Percentiles rank a stretch among this genome's conserved stretches.
These are phyloP conservation scores for Helicocarpus griseus DNA, from an alignment of 2,329 filamentous ascomycete genomes.

Conservation along the genomic window DNA sequence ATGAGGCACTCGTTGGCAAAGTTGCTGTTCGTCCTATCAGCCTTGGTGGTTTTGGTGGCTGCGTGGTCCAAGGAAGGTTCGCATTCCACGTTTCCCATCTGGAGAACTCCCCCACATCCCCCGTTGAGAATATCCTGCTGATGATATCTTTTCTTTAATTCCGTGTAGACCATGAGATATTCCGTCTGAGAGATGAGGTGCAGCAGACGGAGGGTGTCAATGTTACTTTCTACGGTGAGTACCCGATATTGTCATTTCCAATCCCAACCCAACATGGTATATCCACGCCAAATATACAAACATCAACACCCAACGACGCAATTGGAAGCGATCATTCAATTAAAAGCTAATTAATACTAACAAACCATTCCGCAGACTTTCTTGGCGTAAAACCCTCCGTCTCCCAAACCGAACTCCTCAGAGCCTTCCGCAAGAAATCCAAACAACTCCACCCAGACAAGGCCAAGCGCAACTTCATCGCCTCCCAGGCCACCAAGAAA, in stretches of 20 bases:
- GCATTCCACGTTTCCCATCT: constrained; percentile 14
- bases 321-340: background rate
- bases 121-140: background rate
- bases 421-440: constrained; percentile 85
- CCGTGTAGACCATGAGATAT: constrained; percentile 83
- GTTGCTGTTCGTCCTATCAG: constrained; percentile 55
- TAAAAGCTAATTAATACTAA: background rate
- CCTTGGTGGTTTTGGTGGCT: constrained; percentile 56
- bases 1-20: constrained; percentile 62
- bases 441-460: constrained; percentile 87
- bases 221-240: constrained; percentile 73
- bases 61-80: constrained; percentile 83
- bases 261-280: background rate
- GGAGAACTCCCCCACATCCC: background rate
- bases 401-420: constrained; percentile 79
- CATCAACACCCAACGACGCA: background rate
- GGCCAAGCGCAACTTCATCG: constrained; percentile 71
- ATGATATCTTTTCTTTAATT: background rate
- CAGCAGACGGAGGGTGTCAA: constrained; percentile 62
- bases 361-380: constrained; percentile 48
- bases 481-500: constrained; percentile 48
- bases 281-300: background rate
- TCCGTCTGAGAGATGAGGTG: constrained; percentile 85
- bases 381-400: constrained; percentile 65
- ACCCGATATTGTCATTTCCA: background rate